These are phyloP conservation scores for Globisporangium cederbergense DNA, from an alignment of 352 stramenopile genomes.

Conservation along the genomic window DNA sequence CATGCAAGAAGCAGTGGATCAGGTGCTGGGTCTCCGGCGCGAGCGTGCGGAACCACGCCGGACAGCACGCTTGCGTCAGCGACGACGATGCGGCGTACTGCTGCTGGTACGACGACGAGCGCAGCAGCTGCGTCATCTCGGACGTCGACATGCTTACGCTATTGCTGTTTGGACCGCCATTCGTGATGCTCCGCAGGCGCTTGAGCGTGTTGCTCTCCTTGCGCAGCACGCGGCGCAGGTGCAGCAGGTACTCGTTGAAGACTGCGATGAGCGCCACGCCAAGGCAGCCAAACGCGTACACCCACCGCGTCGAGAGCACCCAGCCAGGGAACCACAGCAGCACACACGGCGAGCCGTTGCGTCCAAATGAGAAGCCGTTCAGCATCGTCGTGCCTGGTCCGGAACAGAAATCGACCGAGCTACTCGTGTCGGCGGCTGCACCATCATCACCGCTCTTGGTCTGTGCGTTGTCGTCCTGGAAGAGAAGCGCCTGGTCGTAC, in stretches of 20 bases:
- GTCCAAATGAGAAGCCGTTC: constrained; percentile 59
- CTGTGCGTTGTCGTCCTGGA: constrained; percentile 22
- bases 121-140: constrained; percentile 41
- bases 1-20: constrained; percentile 53
- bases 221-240: constrained; percentile 56
- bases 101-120: constrained; percentile 30
- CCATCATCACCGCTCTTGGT: background rate
- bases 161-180: constrained; percentile 17
- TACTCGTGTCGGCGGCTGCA: background rate
- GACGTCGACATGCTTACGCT: constrained; percentile 10
- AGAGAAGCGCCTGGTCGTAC: constrained; percentile 44
- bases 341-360: constrained; percentile 40
- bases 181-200: constrained; percentile 17
- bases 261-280: constrained; percentile 52
- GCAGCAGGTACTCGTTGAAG: constrained; percentile 74
- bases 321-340: constrained; percentile 75
- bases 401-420: constrained; percentile 35
- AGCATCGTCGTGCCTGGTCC: constrained; percentile 71
- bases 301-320: constrained; percentile 51
- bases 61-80: constrained; percentile 33
- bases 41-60: constrained; percentile 51
- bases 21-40: constrained; percentile 49
- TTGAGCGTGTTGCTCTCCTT: constrained; percentile 58
- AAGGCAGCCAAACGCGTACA: constrained; percentile 51
- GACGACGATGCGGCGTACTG: constrained; percentile 9